Percentiles rank a stretch among this genome's conserved stretches.
phyloP scores from a whole-genome alignment of 257 asterid species.

The Solanum etuberosum region DNA sequence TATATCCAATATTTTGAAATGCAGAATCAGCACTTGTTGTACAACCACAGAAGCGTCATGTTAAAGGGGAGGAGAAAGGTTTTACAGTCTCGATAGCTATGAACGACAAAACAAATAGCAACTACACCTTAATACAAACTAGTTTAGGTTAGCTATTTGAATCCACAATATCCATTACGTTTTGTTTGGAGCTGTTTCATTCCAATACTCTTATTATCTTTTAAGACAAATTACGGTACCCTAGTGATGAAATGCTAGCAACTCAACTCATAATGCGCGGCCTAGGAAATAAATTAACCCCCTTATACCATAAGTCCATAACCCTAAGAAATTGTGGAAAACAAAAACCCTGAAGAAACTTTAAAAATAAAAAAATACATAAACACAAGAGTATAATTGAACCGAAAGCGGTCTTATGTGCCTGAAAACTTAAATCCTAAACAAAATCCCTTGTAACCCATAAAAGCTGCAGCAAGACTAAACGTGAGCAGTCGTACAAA shows the following conservation, averaged over 20 bases:
- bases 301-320: neutral
- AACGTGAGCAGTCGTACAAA: neutral
- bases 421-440: neutral
- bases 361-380: neutral
- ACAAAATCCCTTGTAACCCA: neutral
- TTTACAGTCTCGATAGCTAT: neutral
- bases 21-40: neutral
- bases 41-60: neutral
- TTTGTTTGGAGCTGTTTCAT: neutral
- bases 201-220: neutral
- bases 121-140: neutral
- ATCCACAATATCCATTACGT: neutral
- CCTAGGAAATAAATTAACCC: neutral
- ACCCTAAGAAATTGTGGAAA: neutral
- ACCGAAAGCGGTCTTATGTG: neutral
- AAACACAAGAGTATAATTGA: neutral
- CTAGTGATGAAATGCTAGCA: neutral
- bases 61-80: neutral
- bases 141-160: neutral
- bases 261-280: neutral
- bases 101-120: neutral
- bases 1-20: neutral
- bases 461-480: neutral
- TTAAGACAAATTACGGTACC: neutral
- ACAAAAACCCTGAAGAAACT: neutral